phyloP scores from a whole-genome alignment of 140 eudicot species.

The Senecio squalidus region DNA sequence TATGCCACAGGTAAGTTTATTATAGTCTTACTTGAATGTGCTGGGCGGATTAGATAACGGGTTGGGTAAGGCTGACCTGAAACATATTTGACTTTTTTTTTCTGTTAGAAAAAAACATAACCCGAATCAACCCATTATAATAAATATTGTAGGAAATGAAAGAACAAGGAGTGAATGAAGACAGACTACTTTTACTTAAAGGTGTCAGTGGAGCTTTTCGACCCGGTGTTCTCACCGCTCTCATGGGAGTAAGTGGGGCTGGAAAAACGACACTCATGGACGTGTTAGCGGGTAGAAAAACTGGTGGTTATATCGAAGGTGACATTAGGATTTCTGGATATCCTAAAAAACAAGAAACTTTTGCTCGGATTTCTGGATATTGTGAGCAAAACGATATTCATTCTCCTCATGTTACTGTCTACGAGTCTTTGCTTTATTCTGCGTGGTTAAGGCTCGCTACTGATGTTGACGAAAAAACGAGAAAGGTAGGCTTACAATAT shows the following conservation, averaged over 20 bases:
- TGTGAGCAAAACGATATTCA: slow-evolving; percentile 44
- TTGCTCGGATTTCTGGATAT: slow-evolving; percentile 40
- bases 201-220: slow-evolving; percentile 72
- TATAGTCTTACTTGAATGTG: background rate
- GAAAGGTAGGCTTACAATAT: slow-evolving; percentile 32
- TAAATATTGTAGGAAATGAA: slow-evolving; percentile 48
- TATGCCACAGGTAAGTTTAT: slow-evolving; percentile 51
- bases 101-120: too few relatives aligned
- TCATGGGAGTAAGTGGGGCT: slow-evolving; percentile 73
- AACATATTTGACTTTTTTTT: background rate
- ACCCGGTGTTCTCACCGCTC: slow-evolving; percentile 72
- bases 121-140: too few relatives aligned
- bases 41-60: background rate
- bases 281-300: slow-evolving; percentile 36
- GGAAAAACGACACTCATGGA: slow-evolving; percentile 41
- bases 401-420: slow-evolving; percentile 39
- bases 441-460: slow-evolving; percentile 43
- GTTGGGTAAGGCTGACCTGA: background rate
- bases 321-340: slow-evolving; percentile 35
- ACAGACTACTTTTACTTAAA: slow-evolving; percentile 43
- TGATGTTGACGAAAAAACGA: slow-evolving; percentile 38
- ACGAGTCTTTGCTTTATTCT: slow-evolving; percentile 38
- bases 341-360: slow-evolving; percentile 38
- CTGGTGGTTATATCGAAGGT: slow-evolving; percentile 40
- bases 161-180: slow-evolving; percentile 53